These are phyloP conservation scores for Mortierella polycephala DNA, from an alignment of 371 early-diverging fungal species.

Conservation along the genomic window DNA sequence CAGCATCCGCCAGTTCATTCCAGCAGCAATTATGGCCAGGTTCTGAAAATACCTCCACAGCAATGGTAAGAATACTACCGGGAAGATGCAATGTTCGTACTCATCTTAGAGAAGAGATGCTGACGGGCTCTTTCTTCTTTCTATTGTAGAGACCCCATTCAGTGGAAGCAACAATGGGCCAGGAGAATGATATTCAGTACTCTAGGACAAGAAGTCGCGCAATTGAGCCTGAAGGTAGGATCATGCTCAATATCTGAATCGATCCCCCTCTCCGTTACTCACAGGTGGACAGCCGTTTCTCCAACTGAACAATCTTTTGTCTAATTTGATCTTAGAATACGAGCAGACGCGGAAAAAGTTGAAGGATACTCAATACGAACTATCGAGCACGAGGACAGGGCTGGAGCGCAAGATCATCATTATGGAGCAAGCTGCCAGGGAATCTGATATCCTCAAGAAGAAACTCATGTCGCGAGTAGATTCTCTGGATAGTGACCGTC, in stretches of 20 bases:
- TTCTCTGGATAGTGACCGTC: constrained; percentile 43
- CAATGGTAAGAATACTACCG: constrained; percentile 9
- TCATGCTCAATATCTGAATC: neutral
- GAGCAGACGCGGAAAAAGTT: constrained; percentile 45
- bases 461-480: constrained; percentile 37
- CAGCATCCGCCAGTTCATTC: neutral
- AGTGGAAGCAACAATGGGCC: constrained; percentile 16
- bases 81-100: neutral
- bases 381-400: constrained; percentile 40
- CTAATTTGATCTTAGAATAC: constrained; percentile 15
- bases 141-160: constrained; percentile 3
- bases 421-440: constrained; percentile 32
- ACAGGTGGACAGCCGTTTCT: neutral
- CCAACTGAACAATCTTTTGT: neutral
- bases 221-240: constrained; percentile 36
- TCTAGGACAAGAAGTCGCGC: constrained; percentile 25
- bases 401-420: constrained; percentile 39
- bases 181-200: constrained; percentile 32
- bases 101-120: no score
- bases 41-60: constrained; percentile 5
- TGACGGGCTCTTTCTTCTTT: no score
- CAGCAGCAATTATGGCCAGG: constrained; percentile 11
- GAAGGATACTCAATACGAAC: constrained; percentile 45
- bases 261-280: neutral
- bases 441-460: constrained; percentile 34